phyloP scores from a whole-genome alignment of 768 basidiomycete genomes.

The Hypsizygus marmoreus region DNA sequence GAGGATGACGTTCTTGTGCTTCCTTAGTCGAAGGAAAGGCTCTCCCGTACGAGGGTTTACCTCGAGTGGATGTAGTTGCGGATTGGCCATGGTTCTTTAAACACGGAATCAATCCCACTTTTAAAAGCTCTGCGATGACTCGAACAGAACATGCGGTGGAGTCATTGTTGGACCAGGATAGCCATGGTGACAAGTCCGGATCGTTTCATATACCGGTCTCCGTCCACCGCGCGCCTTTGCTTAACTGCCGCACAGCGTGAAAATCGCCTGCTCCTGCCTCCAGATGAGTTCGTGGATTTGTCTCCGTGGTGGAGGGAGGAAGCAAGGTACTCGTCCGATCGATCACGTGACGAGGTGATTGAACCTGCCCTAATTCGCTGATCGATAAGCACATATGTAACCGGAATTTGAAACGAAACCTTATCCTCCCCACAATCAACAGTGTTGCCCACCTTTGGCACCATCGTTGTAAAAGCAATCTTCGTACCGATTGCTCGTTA shows the following conservation, averaged over 20 bases:
- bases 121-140: background rate
- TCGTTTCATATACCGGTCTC: too few species aligned
- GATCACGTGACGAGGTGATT: background rate
- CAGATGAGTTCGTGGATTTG: too few species aligned
- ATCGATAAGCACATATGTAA: slow-evolving; percentile 45
- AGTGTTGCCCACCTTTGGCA: slow-evolving; percentile 29
- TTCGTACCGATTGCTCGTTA: slow-evolving; percentile 29
- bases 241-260: too few species aligned
- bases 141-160: slow-evolving; percentile 2
- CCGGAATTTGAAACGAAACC: slow-evolving; percentile 28
- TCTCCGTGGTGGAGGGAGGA: too few species aligned
- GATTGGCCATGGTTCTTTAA: slow-evolving; percentile 21
- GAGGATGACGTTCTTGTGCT: slow-evolving; percentile 56
- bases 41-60: slow-evolving; percentile 36
- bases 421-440: slow-evolving; percentile 40
- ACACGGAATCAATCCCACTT: background rate
- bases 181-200: too few species aligned
- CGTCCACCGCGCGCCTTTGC: too few species aligned
- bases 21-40: slow-evolving; percentile 51
- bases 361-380: slow-evolving; percentile 41
- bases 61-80: slow-evolving; percentile 34
- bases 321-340: too few species aligned
- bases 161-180: too few species aligned
- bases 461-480: slow-evolving; percentile 35
- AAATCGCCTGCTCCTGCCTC: too few species aligned